Conservation (phyloP, 2,329 filamentous ascomycete genomes). For the Aspergillus hortae region DNA sequence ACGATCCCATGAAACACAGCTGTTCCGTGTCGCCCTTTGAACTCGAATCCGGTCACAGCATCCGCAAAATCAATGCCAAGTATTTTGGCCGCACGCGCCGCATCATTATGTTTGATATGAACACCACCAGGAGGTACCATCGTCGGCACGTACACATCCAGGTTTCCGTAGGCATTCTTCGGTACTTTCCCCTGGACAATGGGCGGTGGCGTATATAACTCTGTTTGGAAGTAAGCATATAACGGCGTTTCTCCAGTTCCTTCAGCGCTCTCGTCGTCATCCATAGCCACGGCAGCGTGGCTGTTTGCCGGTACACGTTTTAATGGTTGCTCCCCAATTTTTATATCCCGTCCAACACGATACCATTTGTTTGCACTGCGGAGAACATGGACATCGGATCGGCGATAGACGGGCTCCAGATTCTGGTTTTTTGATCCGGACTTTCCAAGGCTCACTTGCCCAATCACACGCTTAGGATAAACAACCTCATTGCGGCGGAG, state of each 20-base stretch:
- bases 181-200: slow-evolving; percentile 69
- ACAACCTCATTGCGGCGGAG: slow-evolving; percentile 80
- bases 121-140: slow-evolving; percentile 61
- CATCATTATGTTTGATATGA: slow-evolving; percentile 56
- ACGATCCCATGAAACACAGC: slow-evolving; percentile 77
- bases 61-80: slow-evolving; percentile 82
- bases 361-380: slow-evolving; percentile 88
- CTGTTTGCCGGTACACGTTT: slow-evolving; percentile 63
- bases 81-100: slow-evolving; percentile 68
- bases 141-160: slow-evolving; percentile 61
- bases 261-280: slow-evolving; percentile 40
- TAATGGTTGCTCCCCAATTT: slow-evolving; percentile 71
- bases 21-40: slow-evolving; percentile 80
- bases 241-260: slow-evolving; percentile 54
- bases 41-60: slow-evolving; percentile 85
- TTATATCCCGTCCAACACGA: slow-evolving; percentile 76
- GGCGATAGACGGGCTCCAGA: slow-evolving; percentile 76
- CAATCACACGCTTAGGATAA: slow-evolving; percentile 66
- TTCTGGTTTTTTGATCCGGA: slow-evolving; percentile 42
- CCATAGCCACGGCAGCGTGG: slow-evolving; percentile 26
- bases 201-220: slow-evolving; percentile 70
- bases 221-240: slow-evolving; percentile 61
- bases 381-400: slow-evolving; percentile 74
- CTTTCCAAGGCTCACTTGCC: slow-evolving; percentile 64
- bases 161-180: slow-evolving; percentile 59